Evolutionary conservation across 129 eudicot genomes (phyloP).

Genomic region (Artemisia annua): DNA sequence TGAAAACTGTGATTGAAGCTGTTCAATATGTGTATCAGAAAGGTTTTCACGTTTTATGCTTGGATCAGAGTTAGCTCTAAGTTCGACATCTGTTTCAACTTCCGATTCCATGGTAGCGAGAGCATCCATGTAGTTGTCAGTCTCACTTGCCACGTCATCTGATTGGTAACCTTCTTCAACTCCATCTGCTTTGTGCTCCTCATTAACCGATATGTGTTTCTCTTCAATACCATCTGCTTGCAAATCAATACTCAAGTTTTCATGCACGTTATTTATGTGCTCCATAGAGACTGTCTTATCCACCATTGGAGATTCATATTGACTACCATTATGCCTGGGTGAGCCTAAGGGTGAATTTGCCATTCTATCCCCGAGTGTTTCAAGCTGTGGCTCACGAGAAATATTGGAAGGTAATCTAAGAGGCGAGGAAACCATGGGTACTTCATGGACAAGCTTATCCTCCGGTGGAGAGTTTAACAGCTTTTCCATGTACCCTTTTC

Average conservation of each 20-base stretch:
- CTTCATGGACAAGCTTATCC: constrained; percentile 66
- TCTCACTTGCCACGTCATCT: constrained; percentile 74
- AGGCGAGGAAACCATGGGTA: constrained; percentile 34
- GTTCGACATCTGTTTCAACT: constrained; percentile 63
- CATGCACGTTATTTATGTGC: constrained; percentile 26
- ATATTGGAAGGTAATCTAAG: constrained; percentile 38
- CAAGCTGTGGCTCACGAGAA: constrained; percentile 36
- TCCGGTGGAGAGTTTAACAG: constrained; percentile 57
- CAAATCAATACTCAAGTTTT: neutral
- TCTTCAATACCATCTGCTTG: constrained; percentile 33
- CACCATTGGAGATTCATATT: constrained; percentile 44
- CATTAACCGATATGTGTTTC: constrained; percentile 46
- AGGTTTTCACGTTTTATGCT: constrained; percentile 8
- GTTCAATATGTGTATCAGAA: neutral
- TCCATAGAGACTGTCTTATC: constrained; percentile 31
- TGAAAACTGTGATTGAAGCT: constrained; percentile 43
- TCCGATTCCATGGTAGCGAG: constrained; percentile 79
- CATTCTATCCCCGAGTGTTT: constrained; percentile 36
- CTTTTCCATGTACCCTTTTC: constrained; percentile 75
- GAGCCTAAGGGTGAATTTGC: constrained; percentile 37
- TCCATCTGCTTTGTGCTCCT: constrained; percentile 38
- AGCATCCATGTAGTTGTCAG: constrained; percentile 80
- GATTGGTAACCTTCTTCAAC: constrained; percentile 44
- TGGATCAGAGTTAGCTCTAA: constrained; percentile 38
- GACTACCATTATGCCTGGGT: constrained; percentile 13